Evolutionary conservation across 2,329 filamentous ascomycete species (phyloP).

Genomic region (Fusarium incarnatum): DNA sequence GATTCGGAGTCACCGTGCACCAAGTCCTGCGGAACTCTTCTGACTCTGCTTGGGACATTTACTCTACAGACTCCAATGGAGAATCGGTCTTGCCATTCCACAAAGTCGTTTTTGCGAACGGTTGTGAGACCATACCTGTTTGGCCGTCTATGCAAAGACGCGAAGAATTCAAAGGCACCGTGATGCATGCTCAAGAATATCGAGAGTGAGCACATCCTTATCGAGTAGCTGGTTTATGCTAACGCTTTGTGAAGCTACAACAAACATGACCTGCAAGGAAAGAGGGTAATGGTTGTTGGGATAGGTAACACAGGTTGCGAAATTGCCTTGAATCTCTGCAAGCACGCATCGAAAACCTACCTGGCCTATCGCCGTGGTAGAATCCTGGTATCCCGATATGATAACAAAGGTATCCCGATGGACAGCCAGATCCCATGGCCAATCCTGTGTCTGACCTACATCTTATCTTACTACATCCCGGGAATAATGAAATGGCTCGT

Average conservation of each 20-base stretch:
- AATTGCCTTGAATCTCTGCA: background rate
- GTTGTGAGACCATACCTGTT: background rate
- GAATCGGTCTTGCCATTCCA: background rate
- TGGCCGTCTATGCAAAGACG: background rate
- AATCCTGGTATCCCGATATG: background rate
- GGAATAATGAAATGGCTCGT: background rate
- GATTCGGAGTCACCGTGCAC: background rate
- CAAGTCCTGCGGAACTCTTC: background rate
- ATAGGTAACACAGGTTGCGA: background rate
- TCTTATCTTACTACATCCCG: background rate
- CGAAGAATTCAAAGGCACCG: background rate
- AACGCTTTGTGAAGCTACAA: background rate
- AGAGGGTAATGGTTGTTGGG: background rate
- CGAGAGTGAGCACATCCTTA: background rate
- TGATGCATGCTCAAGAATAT: background rate
- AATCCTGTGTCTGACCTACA: background rate
- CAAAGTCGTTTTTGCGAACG: background rate
- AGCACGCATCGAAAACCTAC: background rate
- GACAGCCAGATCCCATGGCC: background rate
- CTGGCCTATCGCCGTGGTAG: background rate
- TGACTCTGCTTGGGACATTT: background rate
- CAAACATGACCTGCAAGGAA: background rate
- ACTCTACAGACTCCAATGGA: fast-evolving
- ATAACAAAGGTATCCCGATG: background rate
- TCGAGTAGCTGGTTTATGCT: background rate